Base-by-base conservation (phyloP, 257 asterid species). In the Parsonsia alboflavescens region DNA sequence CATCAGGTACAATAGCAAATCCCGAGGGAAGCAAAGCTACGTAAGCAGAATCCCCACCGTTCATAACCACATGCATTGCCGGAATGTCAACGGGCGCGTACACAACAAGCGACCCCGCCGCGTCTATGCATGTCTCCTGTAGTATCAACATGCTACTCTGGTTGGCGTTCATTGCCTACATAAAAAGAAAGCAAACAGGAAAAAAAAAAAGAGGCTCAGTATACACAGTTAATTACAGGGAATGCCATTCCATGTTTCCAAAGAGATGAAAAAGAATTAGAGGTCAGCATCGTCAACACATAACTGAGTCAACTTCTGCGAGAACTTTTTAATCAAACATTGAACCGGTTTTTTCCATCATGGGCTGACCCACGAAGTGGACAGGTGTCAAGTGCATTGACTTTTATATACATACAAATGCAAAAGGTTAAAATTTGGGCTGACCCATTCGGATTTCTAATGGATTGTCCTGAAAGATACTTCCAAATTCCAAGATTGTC, bases 1-100 rank as follows among this genome's bases (percentile, higher is more conserved):
- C 98, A 52, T 92, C 99, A 3, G 99, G 97, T 0, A 87, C 89
- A 30, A 95, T 87, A 0, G 96, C 87, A 77, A 95, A 95, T 0
- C 99, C 99, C 1, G 99, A 95, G 0, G 98, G 98, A 0, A 93
- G 93, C 42, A 93, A 75, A 2, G 96, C 97, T 70, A 93, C 98
- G 89, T 88, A 88, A 19, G 92, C 92, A 0, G 98, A 93, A 83
- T 93, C 98, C 8, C 97, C 96, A 68, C 98, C 98, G 85, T 91
- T 93, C 97, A 93, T 93, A 72, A 91, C 97, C 67, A 85, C 89
- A 73, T 89, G 93, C 98, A 93, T 88, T 12, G 96, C 96, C 24
- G 96, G 98, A 24, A 93, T 91, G 79, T 93, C 98, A n/a, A 93
- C 97, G 11, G 98, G 97, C 70, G 98, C 98, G 88, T 93, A 93